Evolutionary conservation across 768 basidiomycete species (phyloP).

Genomic region (Roridomyces roridus): DNA sequence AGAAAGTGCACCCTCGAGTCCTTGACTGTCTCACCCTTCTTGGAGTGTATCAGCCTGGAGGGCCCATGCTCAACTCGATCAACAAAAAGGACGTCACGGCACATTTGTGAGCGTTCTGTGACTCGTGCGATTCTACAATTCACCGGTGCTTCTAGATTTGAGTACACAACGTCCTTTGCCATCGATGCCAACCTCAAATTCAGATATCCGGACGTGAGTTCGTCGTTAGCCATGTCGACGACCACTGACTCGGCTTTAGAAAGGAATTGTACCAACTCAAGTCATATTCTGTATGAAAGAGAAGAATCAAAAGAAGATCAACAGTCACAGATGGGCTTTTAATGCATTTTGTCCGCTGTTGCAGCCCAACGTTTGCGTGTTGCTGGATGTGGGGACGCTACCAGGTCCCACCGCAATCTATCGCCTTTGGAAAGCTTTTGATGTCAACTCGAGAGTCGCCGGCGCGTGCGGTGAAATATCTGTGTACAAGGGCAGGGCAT

Average conservation of each 20-base stretch:
- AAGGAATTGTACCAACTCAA: constrained; percentile 87
- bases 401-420: constrained; percentile 91
- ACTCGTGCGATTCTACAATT: neutral
- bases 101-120: constrained; percentile 30
- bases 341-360: constrained; percentile 84
- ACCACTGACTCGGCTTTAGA: constrained; percentile 37
- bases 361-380: constrained; percentile 88
- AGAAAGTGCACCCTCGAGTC: constrained; percentile 81
- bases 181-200: constrained; percentile 50
- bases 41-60: constrained; percentile 84
- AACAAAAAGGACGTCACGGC: constrained; percentile 73
- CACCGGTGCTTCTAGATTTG: constrained; percentile 51
- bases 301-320: constrained; percentile 96
- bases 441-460: constrained; percentile 88
- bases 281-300: constrained; percentile 92
- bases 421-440: constrained; percentile 94
- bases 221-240: neutral
- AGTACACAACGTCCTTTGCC: constrained; percentile 85
- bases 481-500: constrained; percentile 75
- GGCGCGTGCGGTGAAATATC: constrained; percentile 98
- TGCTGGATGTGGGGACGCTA: constrained; percentile 84
- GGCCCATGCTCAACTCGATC: constrained; percentile 66
- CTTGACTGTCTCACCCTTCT: constrained; percentile 90
- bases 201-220: constrained; percentile 22
- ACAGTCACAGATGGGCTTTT: constrained; percentile 95